Conservation (phyloP, 176 grass and related monocot genomes). For the Ampelocalamus luodianensis region DNA sequence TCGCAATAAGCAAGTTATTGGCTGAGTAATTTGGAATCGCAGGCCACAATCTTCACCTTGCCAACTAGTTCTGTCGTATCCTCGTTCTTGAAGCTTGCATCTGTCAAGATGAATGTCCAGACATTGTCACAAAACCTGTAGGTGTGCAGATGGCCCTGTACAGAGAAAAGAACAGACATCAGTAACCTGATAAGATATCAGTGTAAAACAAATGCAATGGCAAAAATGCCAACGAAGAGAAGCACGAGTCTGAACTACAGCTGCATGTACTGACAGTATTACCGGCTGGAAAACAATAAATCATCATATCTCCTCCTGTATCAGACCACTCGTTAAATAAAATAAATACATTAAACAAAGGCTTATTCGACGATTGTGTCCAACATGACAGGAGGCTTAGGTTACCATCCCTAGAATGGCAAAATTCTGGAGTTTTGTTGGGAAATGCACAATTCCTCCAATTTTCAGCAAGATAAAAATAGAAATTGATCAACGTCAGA, state of each 20-base stretch:
- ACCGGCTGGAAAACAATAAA: neutral
- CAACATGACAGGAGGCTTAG: neutral
- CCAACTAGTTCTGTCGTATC: slow-evolving; percentile 57
- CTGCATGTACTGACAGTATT: neutral
- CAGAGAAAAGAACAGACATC: neutral
- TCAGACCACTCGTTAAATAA: neutral
- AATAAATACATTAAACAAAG: neutral
- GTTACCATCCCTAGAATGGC: neutral
- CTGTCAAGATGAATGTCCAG: slow-evolving; percentile 88
- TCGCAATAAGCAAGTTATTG: slow-evolving; percentile 44
- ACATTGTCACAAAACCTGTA: slow-evolving; percentile 99
- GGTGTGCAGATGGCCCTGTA: slow-evolving; percentile 90
- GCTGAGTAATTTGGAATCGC: slow-evolving; percentile 81
- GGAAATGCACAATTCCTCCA: neutral
- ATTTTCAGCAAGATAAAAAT: slow-evolving; percentile 8
- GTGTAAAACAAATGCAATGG: neutral
- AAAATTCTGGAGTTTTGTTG: too few species aligned
- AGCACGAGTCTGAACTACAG: neutral
- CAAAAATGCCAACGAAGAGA: neutral
- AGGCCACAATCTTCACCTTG: slow-evolving; percentile 96
- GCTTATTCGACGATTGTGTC: neutral
- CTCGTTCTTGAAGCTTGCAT: slow-evolving; percentile 76
- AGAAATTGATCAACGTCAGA: neutral
- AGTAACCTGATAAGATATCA: neutral
- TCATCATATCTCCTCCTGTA: neutral